A percentile compares a stretch with the other conserved stretches of the same genome.
These are phyloP conservation scores for Erodium texanum DNA, from an alignment of 441 rosid genomes.

Conservation along the genomic window DNA sequence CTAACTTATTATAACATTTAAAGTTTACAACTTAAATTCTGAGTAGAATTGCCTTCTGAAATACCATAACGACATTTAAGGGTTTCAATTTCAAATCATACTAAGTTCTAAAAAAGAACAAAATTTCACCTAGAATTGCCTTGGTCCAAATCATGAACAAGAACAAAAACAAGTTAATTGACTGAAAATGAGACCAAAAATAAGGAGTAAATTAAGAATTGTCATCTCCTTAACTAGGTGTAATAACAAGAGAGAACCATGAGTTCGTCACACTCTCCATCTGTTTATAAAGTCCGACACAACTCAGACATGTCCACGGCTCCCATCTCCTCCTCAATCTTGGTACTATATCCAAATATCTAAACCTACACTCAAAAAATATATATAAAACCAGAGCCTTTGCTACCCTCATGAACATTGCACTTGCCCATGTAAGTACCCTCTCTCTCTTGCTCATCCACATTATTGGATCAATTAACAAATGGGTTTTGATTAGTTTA, in stretches of 20 bases:
- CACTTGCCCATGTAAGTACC: background rate
- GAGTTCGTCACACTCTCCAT: background rate
- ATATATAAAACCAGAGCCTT: background rate
- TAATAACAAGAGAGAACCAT: background rate
- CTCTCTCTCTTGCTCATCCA: background rate
- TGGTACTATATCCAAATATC: background rate
- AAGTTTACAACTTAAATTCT: too few relatives aligned
- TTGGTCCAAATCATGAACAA: too few relatives aligned
- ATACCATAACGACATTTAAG: too few relatives aligned
- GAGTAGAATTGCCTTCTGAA: too few relatives aligned
- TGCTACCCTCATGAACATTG: background rate
- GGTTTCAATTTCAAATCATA: too few relatives aligned
- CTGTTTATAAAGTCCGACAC: background rate
- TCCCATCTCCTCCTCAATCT: background rate
- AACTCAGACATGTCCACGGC: background rate
- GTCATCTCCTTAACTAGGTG: background rate
- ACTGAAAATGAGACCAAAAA: background rate
- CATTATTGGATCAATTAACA: background rate
- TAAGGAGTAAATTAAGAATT: background rate
- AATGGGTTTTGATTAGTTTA: background rate
- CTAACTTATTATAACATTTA: too few relatives aligned
- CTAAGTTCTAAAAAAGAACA: too few relatives aligned
- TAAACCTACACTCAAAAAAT: background rate
- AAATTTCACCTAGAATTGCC: too few relatives aligned
- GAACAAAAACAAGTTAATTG: too few relatives aligned